Evolutionary conservation across 2,329 filamentous ascomycete genomes (phyloP).

Genomic region (Metarhizium humberi): DNA sequence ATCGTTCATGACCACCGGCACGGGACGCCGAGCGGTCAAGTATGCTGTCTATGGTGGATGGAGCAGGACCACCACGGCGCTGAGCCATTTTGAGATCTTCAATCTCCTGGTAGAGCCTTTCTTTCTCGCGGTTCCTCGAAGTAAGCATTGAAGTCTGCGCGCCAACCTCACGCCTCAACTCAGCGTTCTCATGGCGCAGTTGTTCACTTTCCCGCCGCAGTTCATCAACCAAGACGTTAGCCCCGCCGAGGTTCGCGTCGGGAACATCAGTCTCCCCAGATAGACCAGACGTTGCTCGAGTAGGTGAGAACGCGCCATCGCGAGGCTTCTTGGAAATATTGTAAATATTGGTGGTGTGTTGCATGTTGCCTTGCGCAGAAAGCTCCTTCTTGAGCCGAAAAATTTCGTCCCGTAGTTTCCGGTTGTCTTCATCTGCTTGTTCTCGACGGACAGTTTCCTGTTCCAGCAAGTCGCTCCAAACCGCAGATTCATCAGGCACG

Average conservation of each 20-base stretch:
- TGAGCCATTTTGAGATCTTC: constrained; percentile 89
- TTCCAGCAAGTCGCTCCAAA: constrained; percentile 91
- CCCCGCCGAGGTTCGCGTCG: constrained; percentile 44
- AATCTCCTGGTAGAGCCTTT: constrained; percentile 91
- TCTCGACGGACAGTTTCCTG: constrained; percentile 84
- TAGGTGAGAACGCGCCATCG: constrained; percentile 33
- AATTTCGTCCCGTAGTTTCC: constrained; percentile 73
- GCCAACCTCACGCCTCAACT: constrained; percentile 82
- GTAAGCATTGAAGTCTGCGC: constrained; percentile 97
- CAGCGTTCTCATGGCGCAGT: constrained; percentile 83
- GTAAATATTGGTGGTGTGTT: constrained; percentile 58
- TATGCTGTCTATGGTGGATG: constrained; percentile 74
- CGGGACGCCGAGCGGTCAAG: constrained; percentile 91
- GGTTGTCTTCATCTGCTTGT: constrained; percentile 83
- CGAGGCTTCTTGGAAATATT: constrained; percentile 50
- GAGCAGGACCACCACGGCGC: constrained; percentile 53
- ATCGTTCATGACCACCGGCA: constrained; percentile 57
- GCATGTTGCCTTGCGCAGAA: constrained; percentile 26
- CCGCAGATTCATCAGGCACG: constrained; percentile 60
- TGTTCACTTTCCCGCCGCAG: constrained; percentile 60
- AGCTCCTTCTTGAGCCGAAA: constrained; percentile 60
- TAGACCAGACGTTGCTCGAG: constrained; percentile 38
- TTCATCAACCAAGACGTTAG: constrained; percentile 68
- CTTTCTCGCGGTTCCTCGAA: constrained; percentile 89
- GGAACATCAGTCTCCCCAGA: constrained; percentile 42